Evolutionary conservation across 352 stramenopile genomes (phyloP), one percentile per base, ranked within the genome.

Genomic region (Globisporangium lucens): DNA sequence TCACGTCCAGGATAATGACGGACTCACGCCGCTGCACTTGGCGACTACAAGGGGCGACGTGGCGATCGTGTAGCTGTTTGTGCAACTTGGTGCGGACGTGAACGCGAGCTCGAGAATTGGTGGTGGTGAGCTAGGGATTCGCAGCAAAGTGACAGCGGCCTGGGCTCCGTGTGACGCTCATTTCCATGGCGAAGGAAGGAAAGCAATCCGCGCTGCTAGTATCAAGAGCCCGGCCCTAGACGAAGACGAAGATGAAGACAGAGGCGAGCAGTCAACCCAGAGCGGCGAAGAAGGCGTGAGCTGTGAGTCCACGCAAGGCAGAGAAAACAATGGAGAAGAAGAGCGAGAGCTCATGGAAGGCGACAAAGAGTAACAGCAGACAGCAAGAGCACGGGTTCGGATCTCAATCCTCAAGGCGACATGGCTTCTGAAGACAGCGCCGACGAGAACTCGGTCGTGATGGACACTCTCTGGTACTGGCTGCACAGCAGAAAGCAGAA

Each of bases 161-260:
- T 90, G 82, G 82, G 79, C 79, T 8, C 79, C 79, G 0, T 90
- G 82, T 57, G 74, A 70, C 3, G 63, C 70, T 29, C 67, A 51
- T 6, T 68, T 75, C 27, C 62, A 68, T 9, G 4, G 22, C 4
- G 3, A 55, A 53, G 13, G n/a, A 13, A n/a, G 62, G 12, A 33
- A 29, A 24, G 5, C 22, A 38, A n/a, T 17, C 15, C 38, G 43
- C 8, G 41, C 13, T n/a, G 15, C 13, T 49, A 4, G 5, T 49
- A 8, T 22, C 15, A 49, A n/a, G 41, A 24, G 43, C 43, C 43
- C 12, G 4, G 36, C 36, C 4, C 36, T 41, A 24, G 24, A 24
- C 35, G 4, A 35, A 22, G 1, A 10, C 13, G 12, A 55, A 51
- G 58, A 52, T 53, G 20, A 52, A 43, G n/a, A 56, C 4, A 8